These are phyloP conservation scores for Guillardia theta DNA, from an alignment of 78 protist genomes.

Conservation along the genomic window DNA sequence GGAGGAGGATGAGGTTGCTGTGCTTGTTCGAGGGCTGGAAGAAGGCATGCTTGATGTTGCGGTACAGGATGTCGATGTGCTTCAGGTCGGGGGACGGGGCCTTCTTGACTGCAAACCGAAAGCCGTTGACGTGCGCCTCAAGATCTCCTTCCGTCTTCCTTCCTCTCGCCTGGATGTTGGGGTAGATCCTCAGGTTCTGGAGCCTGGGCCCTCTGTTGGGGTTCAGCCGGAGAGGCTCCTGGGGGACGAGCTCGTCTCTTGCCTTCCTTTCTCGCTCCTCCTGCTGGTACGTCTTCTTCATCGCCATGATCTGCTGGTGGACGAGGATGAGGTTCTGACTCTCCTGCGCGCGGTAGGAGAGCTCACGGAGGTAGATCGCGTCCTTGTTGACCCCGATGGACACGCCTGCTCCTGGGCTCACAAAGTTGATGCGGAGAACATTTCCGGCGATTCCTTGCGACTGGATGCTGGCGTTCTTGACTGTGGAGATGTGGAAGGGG, in stretches of 20 bases:
- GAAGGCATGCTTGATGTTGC: constrained; percentile 4
- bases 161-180: background rate
- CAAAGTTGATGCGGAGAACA: background rate
- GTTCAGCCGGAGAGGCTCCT: background rate
- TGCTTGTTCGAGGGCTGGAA: background rate
- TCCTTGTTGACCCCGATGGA: background rate
- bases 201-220: background rate
- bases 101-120: background rate
- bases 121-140: constrained; percentile 39
- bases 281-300: background rate
- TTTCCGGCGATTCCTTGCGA: background rate
- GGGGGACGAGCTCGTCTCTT: background rate
- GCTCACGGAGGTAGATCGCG: background rate
- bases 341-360: background rate
- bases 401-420: background rate
- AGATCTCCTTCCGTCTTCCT: background rate
- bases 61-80: background rate
- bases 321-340: background rate
- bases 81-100: background rate
- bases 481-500: constrained; percentile 5
- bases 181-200: background rate
- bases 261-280: background rate
- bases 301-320: background rate
- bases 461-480: constrained; percentile 12
- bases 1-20: constrained; percentile 4